Evolutionary conservation across 2,329 filamentous ascomycete species (phyloP).

Genomic region (Teratosphaeria viscida): DNA sequence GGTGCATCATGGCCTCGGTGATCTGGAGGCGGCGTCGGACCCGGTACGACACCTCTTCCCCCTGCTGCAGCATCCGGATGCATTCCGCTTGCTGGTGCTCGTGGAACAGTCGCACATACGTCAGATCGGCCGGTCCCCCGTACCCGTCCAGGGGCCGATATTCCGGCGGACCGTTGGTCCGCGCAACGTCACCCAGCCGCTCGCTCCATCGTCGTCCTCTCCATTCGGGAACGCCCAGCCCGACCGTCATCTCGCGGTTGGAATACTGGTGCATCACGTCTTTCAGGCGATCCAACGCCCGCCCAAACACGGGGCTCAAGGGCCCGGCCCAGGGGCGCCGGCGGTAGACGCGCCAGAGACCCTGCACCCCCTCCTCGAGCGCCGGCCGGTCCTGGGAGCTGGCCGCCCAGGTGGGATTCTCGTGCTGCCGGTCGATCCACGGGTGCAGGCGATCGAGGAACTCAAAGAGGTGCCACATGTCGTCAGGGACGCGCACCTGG

Average conservation of each 20-base stretch:
- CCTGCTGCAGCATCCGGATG: background rate
- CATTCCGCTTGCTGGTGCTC: background rate
- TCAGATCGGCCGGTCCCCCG: background rate
- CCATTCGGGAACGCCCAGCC: background rate
- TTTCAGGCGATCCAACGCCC: background rate
- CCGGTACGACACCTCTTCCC: background rate
- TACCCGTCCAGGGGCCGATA: background rate
- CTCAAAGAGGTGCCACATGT: background rate
- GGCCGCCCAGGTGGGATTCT: background rate
- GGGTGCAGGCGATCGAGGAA: background rate
- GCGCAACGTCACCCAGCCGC: background rate
- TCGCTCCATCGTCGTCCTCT: background rate
- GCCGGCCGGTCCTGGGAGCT: background rate
- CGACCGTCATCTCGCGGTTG: background rate
- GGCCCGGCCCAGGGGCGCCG: too few relatives aligned
- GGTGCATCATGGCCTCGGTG: background rate
- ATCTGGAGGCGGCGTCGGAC: background rate
- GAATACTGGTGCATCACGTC: background rate
- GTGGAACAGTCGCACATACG: background rate
- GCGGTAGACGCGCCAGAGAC: background rate
- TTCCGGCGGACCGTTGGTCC: background rate
- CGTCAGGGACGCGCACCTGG: background rate
- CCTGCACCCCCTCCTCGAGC: background rate
- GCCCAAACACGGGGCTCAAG: background rate
- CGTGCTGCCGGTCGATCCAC: background rate